phyloP scores from a whole-genome alignment of 2,329 filamentous ascomycete species.

The Talaromyces islandicus region DNA sequence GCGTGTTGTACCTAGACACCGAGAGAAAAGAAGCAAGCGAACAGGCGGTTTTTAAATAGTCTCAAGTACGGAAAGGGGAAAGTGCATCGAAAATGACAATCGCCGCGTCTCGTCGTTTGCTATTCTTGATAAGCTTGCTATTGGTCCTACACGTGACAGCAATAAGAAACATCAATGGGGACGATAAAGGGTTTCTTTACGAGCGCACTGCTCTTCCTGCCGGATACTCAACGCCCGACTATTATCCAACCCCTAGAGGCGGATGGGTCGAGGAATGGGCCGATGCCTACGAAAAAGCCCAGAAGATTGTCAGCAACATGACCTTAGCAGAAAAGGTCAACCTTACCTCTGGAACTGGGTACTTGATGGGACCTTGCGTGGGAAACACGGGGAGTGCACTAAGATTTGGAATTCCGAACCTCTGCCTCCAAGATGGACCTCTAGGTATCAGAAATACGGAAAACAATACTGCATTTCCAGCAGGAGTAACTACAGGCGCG shows the following conservation, averaged over 20 bases:
- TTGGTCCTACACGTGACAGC: background rate
- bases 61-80: background rate
- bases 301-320: conserved; percentile 64
- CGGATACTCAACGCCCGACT: conserved; percentile 43
- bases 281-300: conserved; percentile 64
- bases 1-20: background rate
- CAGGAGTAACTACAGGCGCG: conserved; percentile 70
- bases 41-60: background rate
- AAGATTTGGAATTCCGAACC: conserved; percentile 64
- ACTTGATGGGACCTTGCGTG: conserved; percentile 62
- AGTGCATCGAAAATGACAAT: background rate
- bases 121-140: background rate
- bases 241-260: conserved; percentile 67
- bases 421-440: conserved; percentile 67
- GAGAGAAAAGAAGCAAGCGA: background rate
- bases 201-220: conserved; percentile 4
- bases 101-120: background rate
- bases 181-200: background rate
- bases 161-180: background rate
- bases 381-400: conserved; percentile 69
- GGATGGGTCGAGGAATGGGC: conserved; percentile 66
- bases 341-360: conserved; percentile 64
- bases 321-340: conserved; percentile 77
- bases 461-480: conserved; percentile 69
- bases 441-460: conserved; percentile 68